phyloP scores from a whole-genome alignment of 192 early-diverging fungal species.

The Piromyces finnis region DNA sequence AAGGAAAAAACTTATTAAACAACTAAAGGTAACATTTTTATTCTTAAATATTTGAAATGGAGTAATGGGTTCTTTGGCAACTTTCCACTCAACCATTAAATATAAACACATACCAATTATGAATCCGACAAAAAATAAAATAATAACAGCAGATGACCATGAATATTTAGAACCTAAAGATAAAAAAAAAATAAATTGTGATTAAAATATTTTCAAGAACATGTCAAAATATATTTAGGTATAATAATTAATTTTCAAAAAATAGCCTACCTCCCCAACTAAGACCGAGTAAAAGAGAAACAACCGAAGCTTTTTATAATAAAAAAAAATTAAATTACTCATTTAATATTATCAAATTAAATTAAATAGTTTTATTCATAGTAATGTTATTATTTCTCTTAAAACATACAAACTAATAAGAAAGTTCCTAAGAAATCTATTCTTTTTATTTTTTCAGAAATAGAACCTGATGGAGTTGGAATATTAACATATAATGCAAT shows the following conservation, averaged over 20 bases:
- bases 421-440: neutral
- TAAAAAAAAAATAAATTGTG: no score
- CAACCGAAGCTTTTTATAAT: neutral
- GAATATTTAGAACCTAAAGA: neutral
- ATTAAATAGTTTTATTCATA: no score
- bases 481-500: slow-evolving; percentile 13
- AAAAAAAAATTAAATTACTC: neutral
- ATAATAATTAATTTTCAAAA: no score
- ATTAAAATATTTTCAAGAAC: no score
- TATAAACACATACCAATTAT: slow-evolving; percentile 41
- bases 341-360: no score
- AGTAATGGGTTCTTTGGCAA: slow-evolving; percentile 44
- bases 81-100: slow-evolving; percentile 36
- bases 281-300: neutral
- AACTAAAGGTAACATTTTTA: neutral
- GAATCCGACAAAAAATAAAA: slow-evolving; percentile 16
- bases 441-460: neutral
- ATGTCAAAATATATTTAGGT: no score
- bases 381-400: no score
- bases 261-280: neutral
- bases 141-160: neutral
- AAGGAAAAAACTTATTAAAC: neutral
- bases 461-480: slow-evolving; percentile 1
- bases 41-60: neutral
- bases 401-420: neutral